phyloP scores from a whole-genome alignment of 1,284 basidiomycete genomes.

The Trichosporon faecale region DNA sequence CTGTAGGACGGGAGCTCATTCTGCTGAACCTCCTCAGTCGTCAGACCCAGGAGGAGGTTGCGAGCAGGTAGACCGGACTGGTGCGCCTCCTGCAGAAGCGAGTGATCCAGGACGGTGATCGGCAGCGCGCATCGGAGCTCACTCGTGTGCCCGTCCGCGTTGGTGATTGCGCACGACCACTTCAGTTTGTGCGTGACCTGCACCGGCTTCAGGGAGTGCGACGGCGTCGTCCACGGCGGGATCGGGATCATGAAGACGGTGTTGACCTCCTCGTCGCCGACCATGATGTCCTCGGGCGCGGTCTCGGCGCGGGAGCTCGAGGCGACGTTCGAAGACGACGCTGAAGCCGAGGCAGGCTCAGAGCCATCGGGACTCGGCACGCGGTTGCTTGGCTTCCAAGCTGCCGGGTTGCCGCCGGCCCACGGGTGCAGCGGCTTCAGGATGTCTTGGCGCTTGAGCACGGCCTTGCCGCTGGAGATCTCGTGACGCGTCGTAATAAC shows the following conservation, averaged over 20 bases:
- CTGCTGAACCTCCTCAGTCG: conserved; percentile 39
- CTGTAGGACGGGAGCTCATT: conserved; percentile 79
- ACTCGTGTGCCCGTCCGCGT: conserved; percentile 82
- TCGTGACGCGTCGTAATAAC: conserved; percentile 56
- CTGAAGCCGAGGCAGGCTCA: not conserved
- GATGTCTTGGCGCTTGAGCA: conserved; percentile 32
- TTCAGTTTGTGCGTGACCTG: conserved; percentile 64
- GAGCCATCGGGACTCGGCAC: not conserved
- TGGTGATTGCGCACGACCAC: conserved; percentile 65
- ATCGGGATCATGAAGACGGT: conserved; percentile 53
- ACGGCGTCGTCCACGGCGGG: conserved; percentile 57
- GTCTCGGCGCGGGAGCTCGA: conserved; percentile 17
- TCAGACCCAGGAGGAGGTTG: conserved; percentile 61
- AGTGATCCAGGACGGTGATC: conserved; percentile 70
- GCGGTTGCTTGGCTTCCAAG: not conserved
- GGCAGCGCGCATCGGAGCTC: conserved; percentile 89
- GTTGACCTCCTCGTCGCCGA: conserved; percentile 55
- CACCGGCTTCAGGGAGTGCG: conserved; percentile 64
- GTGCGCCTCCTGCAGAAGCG: conserved; percentile 70
- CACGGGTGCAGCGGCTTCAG: conserved; percentile 33
- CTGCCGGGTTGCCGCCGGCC: conserved; percentile 14
- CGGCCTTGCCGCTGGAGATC: conserved; percentile 62
- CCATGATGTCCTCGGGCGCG: conserved; percentile 33
- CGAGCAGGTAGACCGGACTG: conserved; percentile 68
- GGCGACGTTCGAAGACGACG: not conserved